Evolutionary conservation across 768 basidiomycete species (phyloP).

Genomic region (Boletales sp.): DNA sequence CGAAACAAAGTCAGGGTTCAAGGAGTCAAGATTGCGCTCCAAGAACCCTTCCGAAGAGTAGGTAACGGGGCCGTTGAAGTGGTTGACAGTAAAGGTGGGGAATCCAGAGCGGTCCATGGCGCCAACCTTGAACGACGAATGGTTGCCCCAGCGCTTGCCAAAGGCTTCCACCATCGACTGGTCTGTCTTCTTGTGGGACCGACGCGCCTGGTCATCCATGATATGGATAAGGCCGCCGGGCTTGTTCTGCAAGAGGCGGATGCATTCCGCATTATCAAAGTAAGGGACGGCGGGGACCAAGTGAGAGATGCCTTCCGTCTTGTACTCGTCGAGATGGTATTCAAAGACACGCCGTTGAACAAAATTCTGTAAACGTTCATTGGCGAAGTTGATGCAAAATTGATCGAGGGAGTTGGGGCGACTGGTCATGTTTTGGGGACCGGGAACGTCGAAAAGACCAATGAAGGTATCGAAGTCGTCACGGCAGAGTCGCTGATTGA

Average conservation of each 20-base stretch:
- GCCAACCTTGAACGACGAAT: constrained; percentile 86
- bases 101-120: constrained; percentile 70
- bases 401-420: constrained; percentile 93
- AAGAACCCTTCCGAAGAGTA: constrained; percentile 92
- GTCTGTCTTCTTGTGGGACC: constrained; percentile 87
- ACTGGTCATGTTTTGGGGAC: constrained; percentile 85
- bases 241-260: constrained; percentile 78
- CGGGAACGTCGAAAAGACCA: constrained; percentile 91
- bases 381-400: constrained; percentile 95
- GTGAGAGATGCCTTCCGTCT: constrained; percentile 71
- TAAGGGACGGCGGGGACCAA: constrained; percentile 70
- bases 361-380: constrained; percentile 86
- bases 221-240: constrained; percentile 95
- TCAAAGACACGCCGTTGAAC: constrained; percentile 80
- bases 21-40: constrained; percentile 80
- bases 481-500: constrained; percentile 92
- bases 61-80: constrained; percentile 87
- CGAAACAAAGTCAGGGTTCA: constrained; percentile 91
- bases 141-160: constrained; percentile 91
- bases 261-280: constrained; percentile 89
- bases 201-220: constrained; percentile 93
- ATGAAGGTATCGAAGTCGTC: constrained; percentile 93
- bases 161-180: constrained; percentile 94
- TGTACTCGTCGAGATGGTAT: constrained; percentile 77
- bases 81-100: constrained; percentile 87